Percentiles rank a stretch among this genome's conserved stretches.
Evolutionary conservation across 208 protist genomes (phyloP).

Genomic region (Leishmania tropica): DNA sequence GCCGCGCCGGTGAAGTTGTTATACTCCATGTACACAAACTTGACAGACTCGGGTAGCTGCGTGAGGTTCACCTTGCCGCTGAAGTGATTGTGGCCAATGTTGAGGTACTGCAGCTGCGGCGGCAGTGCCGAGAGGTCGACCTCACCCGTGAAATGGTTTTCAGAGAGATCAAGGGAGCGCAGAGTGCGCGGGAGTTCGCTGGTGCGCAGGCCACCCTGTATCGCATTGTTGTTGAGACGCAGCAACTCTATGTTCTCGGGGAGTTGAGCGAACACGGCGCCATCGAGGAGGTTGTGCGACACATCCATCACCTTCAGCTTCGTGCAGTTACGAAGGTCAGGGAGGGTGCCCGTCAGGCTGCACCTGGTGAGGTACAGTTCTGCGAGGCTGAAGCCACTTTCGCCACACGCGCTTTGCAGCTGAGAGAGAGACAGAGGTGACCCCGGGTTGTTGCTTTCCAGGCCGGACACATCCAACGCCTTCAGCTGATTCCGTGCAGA

Average conservation of each 20-base stretch:
- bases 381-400: neutral
- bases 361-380: constrained; percentile 10
- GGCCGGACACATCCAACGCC: constrained; percentile 19
- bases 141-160: constrained; percentile 21
- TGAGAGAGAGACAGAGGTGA: neutral
- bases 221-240: constrained; percentile 26
- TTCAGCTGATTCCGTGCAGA: neutral
- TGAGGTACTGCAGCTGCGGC: constrained; percentile 18
- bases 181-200: constrained; percentile 24
- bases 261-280: constrained; percentile 5
- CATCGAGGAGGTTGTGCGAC: constrained; percentile 26
- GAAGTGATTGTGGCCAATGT: constrained; percentile 47
- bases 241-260: constrained; percentile 17
- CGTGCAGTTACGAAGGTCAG: neutral
- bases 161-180: constrained; percentile 25
- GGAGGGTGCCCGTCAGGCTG: constrained; percentile 4
- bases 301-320: constrained; percentile 25
- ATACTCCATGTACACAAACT: constrained; percentile 40
- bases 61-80: constrained; percentile 35
- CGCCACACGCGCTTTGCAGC: neutral
- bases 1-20: constrained; percentile 47
- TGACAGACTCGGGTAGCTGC: constrained; percentile 38
- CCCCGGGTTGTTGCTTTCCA: neutral
- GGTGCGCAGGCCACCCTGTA: constrained; percentile 12
- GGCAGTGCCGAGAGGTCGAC: constrained; percentile 29